These are phyloP conservation scores for Candida sojae DNA, from an alignment of 1,139 yeast species.

Conservation along the genomic window DNA sequence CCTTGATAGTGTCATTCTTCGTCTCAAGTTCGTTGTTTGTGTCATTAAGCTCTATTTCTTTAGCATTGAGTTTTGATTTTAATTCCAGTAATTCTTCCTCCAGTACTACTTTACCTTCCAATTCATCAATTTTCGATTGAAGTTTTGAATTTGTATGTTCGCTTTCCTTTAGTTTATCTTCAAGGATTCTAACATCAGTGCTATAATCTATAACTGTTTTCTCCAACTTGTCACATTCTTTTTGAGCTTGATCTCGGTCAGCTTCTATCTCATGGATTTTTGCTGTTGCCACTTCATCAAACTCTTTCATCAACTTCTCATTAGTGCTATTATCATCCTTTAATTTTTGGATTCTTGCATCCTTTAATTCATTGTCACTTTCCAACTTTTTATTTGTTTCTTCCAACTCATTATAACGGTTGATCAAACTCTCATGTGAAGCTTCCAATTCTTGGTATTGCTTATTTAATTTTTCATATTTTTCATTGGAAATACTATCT, in stretches of 20 bases:
- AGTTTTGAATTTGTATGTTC: constrained; percentile 21
- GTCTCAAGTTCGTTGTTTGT: constrained; percentile 13
- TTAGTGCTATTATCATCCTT: constrained; percentile 24
- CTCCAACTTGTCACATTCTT: constrained; percentile 14
- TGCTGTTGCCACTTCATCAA: constrained; percentile 14
- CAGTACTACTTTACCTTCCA: constrained; percentile 14
- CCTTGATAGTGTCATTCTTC: constrained; percentile 25
- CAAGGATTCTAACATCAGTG: constrained; percentile 20
- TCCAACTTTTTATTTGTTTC: constrained; percentile 3
- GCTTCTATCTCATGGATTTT: constrained; percentile 21
- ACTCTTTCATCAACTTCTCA: constrained; percentile 18
- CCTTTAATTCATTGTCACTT: constrained; percentile 3
- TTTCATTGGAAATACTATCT: background rate
- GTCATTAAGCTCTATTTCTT: background rate
- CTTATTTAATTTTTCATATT: constrained; percentile 3
- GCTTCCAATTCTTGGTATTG: constrained; percentile 2
- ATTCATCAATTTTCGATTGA: constrained; percentile 20
- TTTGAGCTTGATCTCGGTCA: constrained; percentile 19
- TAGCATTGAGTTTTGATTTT: background rate
- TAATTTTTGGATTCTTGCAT: constrained; percentile 14
- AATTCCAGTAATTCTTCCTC: constrained; percentile 4
- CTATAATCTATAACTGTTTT: constrained; percentile 14
- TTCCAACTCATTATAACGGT: constrained; percentile 3
- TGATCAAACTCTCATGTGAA: constrained; percentile 1
- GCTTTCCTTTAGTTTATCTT: constrained; percentile 14